Percentiles rank a stretch among this genome's conserved stretches.
These are phyloP conservation scores for Ganoderma sp. DNA, from an alignment of 1,284 basidiomycete genomes.

Conservation along the genomic window DNA sequence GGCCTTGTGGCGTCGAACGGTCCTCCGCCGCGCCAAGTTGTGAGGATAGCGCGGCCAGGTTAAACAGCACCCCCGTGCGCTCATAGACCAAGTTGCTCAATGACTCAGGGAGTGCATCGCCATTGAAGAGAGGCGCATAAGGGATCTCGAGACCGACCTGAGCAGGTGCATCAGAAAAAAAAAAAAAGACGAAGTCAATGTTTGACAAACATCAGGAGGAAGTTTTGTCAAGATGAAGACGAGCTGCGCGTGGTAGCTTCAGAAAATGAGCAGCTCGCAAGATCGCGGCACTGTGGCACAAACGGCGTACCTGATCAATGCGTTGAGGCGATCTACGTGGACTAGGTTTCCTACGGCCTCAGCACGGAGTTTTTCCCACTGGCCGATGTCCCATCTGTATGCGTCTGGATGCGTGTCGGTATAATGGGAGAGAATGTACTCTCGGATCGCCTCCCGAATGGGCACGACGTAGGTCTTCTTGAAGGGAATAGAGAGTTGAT, in stretches of 20 bases:
- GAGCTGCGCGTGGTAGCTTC: slow-evolving; percentile 90
- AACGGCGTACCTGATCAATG: slow-evolving; percentile 39
- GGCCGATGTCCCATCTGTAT: slow-evolving; percentile 81
- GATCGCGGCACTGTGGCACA: not conserved
- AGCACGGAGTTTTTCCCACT: slow-evolving; percentile 74
- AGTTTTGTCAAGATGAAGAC: slow-evolving; percentile 77
- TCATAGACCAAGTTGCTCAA: slow-evolving; percentile 83
- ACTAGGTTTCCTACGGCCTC: slow-evolving; percentile 61
- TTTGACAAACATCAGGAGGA: slow-evolving; percentile 62
- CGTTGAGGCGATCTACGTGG: slow-evolving; percentile 61
- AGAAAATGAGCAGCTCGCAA: slow-evolving; percentile 23
- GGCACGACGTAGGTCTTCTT: slow-evolving; percentile 73
- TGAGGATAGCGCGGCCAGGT: slow-evolving; percentile 83
- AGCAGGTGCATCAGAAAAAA: slow-evolving; percentile 17
- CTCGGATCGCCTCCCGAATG: slow-evolving; percentile 63
- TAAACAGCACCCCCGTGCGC: slow-evolving; percentile 79
- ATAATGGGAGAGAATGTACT: slow-evolving; percentile 73
- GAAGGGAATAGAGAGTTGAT: slow-evolving; percentile 79
- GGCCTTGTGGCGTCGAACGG: slow-evolving; percentile 75
- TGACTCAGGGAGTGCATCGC: slow-evolving; percentile 62
- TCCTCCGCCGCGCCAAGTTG: slow-evolving; percentile 72
- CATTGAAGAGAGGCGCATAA: slow-evolving; percentile 74
- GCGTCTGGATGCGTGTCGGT: slow-evolving; percentile 86
- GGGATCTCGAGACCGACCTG: slow-evolving; percentile 82
- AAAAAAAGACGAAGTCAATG: not conserved